Evolutionary conservation across 2,329 filamentous ascomycete genomes (phyloP), one percentile per base, ranked within the genome.

Genomic region (Dactylellina leptospora): DNA sequence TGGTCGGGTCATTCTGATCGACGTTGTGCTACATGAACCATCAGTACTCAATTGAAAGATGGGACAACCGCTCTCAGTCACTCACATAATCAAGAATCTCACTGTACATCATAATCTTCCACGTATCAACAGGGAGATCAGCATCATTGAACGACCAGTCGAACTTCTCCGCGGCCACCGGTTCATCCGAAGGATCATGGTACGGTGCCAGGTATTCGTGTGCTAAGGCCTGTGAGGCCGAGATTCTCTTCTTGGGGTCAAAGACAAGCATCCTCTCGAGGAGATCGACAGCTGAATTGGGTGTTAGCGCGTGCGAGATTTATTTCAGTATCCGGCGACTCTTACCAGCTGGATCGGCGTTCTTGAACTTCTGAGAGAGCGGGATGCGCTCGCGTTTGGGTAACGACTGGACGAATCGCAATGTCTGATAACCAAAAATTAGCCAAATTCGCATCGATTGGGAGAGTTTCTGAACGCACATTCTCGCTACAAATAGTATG

Each of bases 81-180:
- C 72, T 70, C 60, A 73, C 68, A 55, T 73, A 74, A 58, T 74
- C 72, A 55, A 60, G 40, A 44, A 56, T 51, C 44, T 45, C 54
- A 40, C 66, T 90, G 79, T 85, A 96, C 95, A 99, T 99, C 95
- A 97, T 99, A 80, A 99, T 97, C 84, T 99, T 99, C 95, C 95
- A 99, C n/a, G 93, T 96, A 79, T 99, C 95, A 54, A 97, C 93
- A 0, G 95, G 93, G 64, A 99, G 84, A 79, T 99, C 95, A 50
- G 93, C 95, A 77, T 99, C 95, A 80, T 97, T 97, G 83, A 99
- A 99, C 59, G 93, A 97, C 95, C 95, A 99, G 80, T 99, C 95
- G 78, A 99, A 99, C 83, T 96, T 97, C 84, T 97, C 93, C 73
- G 96, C 91, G 20, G 95, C 91, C 13, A 92, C 88, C 0, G 95